These are phyloP conservation scores for Mycena alexandri DNA, from an alignment of 768 basidiomycete genomes.

Conservation along the genomic window DNA sequence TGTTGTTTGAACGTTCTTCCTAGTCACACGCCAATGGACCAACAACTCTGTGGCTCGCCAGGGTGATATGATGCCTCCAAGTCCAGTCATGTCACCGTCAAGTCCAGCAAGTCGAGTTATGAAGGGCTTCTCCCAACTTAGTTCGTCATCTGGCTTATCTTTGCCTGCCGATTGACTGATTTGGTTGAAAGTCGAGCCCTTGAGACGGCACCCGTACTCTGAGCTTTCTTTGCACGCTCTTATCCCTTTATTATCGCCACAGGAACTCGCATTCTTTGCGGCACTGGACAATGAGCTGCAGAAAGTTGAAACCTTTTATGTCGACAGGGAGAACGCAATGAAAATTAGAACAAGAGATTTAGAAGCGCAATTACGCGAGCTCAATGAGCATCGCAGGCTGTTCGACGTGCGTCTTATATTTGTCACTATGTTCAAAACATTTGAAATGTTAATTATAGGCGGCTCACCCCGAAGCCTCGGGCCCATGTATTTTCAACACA, in stretches of 20 bases:
- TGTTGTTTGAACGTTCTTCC: neutral
- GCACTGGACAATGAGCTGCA: conserved; percentile 82
- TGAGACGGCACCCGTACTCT: conserved; percentile 41
- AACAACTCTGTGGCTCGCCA: conserved; percentile 23
- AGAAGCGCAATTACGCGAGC: conserved; percentile 78
- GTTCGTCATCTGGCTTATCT: neutral
- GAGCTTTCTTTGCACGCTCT: conserved; percentile 60
- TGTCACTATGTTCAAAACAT: neutral
- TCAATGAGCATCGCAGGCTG: conserved; percentile 74
- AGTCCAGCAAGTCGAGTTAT: conserved; percentile 28
- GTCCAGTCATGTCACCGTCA: conserved; percentile 22
- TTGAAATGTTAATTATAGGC: conserved; percentile 14
- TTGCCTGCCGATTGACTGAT: neutral
- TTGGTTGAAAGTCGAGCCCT: conserved; percentile 22
- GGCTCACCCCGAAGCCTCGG: conserved; percentile 11
- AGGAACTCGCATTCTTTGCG: conserved; percentile 81
- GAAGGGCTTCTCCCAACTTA: conserved; percentile 14
- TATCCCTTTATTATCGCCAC: conserved; percentile 66
- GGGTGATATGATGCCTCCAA: conserved; percentile 25
- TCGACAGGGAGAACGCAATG: conserved; percentile 76
- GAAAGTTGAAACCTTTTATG: conserved; percentile 89
- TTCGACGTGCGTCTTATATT: conserved; percentile 60
- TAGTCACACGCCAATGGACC: conserved; percentile 31
- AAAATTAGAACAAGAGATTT: conserved; percentile 60
- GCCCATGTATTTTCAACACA: conserved; percentile 18